Evolutionary conservation across 2,329 filamentous ascomycete species (phyloP).

Genomic region (Nothophaeocryptopus gaeumannii): DNA sequence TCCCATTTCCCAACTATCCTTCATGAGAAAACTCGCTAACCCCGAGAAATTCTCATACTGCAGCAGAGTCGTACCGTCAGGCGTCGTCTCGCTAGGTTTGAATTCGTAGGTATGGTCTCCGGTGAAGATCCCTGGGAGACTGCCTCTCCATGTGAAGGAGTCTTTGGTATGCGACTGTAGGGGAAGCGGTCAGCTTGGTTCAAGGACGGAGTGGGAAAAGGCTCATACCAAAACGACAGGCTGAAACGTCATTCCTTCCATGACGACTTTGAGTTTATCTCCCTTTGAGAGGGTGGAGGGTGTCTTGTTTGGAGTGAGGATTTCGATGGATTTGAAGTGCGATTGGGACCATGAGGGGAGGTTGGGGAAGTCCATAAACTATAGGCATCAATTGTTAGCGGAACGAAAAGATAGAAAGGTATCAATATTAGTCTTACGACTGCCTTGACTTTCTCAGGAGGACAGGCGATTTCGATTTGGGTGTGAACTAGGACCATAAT

Average conservation of each 20-base stretch:
- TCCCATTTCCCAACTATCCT: slow-evolving; percentile 3
- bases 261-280: slow-evolving; percentile 16
- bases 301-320: slow-evolving; percentile 1
- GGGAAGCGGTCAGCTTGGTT: no score
- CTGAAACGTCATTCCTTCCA: slow-evolving; percentile 16
- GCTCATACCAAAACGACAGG: slow-evolving; percentile 14
- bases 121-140: slow-evolving; percentile 12
- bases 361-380: slow-evolving; percentile 20
- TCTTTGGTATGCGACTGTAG: not conserved
- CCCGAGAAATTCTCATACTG: slow-evolving; percentile 21
- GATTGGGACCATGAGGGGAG: slow-evolving; percentile 11
- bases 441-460: slow-evolving; percentile 14
- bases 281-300: not conserved
- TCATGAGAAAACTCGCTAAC: slow-evolving; percentile 11
- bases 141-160: slow-evolving; percentile 18
- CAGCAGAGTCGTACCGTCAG: slow-evolving; percentile 19
- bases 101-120: slow-evolving; percentile 23
- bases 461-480: slow-evolving; percentile 14
- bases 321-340: slow-evolving; percentile 10
- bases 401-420: no score
- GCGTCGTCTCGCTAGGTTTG: slow-evolving; percentile 6
- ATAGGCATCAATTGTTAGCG: no score
- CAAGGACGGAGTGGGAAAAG: not conserved
- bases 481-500: slow-evolving; percentile 12
- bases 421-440: not conserved